Evolutionary conservation across 768 basidiomycete species (phyloP), one percentile per base, ranked within the genome.

Genomic region (Suillus subaureus): DNA sequence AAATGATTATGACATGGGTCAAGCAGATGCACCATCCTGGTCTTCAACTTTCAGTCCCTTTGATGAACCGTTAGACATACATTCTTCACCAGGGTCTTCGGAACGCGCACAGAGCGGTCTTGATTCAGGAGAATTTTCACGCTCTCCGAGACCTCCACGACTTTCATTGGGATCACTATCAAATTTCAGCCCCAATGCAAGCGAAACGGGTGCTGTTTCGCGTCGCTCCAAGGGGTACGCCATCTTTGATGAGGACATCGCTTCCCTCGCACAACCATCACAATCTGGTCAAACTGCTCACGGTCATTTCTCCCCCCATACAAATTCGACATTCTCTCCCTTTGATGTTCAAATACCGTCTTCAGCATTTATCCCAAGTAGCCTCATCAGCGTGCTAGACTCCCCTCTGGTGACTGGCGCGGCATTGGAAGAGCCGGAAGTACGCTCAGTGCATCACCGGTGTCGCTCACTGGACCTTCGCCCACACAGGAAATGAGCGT

Each of bases 321-420:
- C 68, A 40, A 40, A 49, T 33, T 73, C 72, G 31, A 77, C 77
- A 3, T 89, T 89, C 73, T 83, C 84, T 40, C 86, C 88, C 8
- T 90, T 91, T 68, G 87, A 87, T 65, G 67, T 67, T 28, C 73
- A 67, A 33, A 69, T 74, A 2, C 73, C 73, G n/a, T 83, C 84
- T 31, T 77, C 83, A 58, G 82, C 83, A 12, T 77, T 87, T 64
- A 85, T 90, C 64, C 85, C 89, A 40, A 81, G 83, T 56, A 82
- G 83, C 70, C 77, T 89, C 35, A 84, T 77, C 64, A 78, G 71
- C 33, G 69, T 78, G 21, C 71, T 87, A 67, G 78, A 82, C 61
- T 85, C 88, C 28, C 77, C 89, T 33, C 87, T 61, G 83, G 82
- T 58, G 85, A 86, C 66, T 87, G 87, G 84, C 82, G 82, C 52